Conservation (phyloP, 2,329 filamentous ascomycete genomes). For the Didymella glomerata region DNA sequence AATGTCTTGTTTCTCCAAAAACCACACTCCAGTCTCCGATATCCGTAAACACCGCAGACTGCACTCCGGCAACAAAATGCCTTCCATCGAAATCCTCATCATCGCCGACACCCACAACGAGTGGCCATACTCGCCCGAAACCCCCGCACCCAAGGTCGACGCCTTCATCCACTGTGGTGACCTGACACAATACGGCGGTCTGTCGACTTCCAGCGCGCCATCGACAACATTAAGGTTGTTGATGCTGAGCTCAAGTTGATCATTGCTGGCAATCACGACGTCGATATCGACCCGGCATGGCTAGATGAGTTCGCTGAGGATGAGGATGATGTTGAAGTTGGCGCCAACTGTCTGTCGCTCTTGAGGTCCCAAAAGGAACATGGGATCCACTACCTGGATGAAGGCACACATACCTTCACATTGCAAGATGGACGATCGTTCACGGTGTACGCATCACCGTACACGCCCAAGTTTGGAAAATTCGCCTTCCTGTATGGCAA, state of each 20-base stretch:
- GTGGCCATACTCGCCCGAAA: slow-evolving; percentile 5
- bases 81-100: slow-evolving; percentile 31
- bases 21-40: neutral
- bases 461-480: slow-evolving; percentile 48
- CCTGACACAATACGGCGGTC: slow-evolving; percentile 59
- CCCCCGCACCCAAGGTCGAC: slow-evolving; percentile 52
- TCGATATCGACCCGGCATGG: slow-evolving; percentile 59
- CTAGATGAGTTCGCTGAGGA: slow-evolving; percentile 7
- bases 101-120: slow-evolving; percentile 52
- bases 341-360: slow-evolving; percentile 16
- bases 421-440: slow-evolving; percentile 58
- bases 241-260: slow-evolving; percentile 65
- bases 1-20: neutral
- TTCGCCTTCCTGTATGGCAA: slow-evolving; percentile 23
- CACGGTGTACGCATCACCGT: slow-evolving; percentile 61
- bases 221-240: slow-evolving; percentile 57
- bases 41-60: neutral
- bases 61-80: neutral
- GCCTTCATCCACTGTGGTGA: slow-evolving; percentile 65
- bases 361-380: slow-evolving; percentile 7
- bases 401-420: slow-evolving; percentile 58
- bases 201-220: slow-evolving; percentile 55
- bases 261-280: slow-evolving; percentile 69
- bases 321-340: slow-evolving; percentile 41
- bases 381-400: slow-evolving; percentile 62